Evolutionary conservation across 2,329 filamentous ascomycete species (phyloP), one percentile per base, ranked within the genome.

Genomic region (Magnaporthales sp.): DNA sequence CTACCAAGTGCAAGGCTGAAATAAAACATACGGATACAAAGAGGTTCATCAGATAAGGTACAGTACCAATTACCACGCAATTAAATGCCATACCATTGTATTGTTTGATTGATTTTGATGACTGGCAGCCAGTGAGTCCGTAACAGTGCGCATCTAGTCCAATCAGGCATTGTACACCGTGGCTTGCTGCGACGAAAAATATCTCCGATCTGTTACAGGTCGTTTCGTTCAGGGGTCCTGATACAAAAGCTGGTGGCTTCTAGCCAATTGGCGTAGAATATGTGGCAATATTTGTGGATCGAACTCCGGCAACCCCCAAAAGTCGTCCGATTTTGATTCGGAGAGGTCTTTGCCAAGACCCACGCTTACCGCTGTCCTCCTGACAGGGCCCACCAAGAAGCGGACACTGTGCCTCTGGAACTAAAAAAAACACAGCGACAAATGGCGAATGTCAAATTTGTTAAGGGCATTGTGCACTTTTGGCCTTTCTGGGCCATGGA

Each of bases 151-250:
- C 30, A 3, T 32, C 15, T 32, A 24, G 62, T n/a, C 46, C 38
- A 60, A 30, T 29, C 54, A 24, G 24, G 63, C 63, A 30, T 54
- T 24, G 63, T 32, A 32, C 30, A 38, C 61, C 27, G 30, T 63
- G n/a, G 26, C 11, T 32, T 63, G 9, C 38, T 30, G 19, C 51
- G 63, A 65, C 63, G 56, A 9, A 4, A 58, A 58, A 58, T 27
- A 56, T 65, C 51, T 58, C 63, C 46, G 51, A 56, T 58, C 46
- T 58, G 63, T 65, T 51, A 65, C 63, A 65, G 63, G 13, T 65
- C 26, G 63, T 65, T 65, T 65, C 63, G 63, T 22, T 65, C 63
- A 30, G 29, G 63, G 63, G 27, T 58, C 31, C 63, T 65, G 63
- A 65, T 56, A 65, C 63, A 65, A n/a, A 26, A 31, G 27, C 22